These are phyloP conservation scores for Boletus pseudopeckii DNA, from an alignment of 768 basidiomycete species.

Conservation along the genomic window DNA sequence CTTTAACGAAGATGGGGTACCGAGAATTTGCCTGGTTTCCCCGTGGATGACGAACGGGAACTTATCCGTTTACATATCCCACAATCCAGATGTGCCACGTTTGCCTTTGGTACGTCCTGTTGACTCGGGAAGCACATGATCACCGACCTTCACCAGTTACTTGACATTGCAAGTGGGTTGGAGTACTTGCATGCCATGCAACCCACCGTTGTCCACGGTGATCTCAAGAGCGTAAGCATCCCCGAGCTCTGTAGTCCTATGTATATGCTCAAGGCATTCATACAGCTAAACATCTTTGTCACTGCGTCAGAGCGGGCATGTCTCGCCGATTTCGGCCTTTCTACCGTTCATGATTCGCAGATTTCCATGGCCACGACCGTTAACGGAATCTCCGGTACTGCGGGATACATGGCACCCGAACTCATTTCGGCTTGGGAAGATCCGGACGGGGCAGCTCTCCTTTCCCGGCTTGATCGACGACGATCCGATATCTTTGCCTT, in stretches of 20 bases:
- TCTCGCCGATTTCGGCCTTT: constrained; percentile 33
- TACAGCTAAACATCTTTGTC: constrained; percentile 30
- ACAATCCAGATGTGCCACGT: constrained; percentile 26
- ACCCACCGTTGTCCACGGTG: constrained; percentile 42
- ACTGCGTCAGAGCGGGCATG: constrained; percentile 25
- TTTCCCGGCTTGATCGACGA: constrained; percentile 22
- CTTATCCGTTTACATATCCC: constrained; percentile 28
- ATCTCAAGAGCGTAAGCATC: constrained; percentile 39
- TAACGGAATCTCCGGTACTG: constrained; percentile 18
- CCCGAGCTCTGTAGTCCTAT: not conserved
- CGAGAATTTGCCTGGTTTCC: constrained; percentile 20
- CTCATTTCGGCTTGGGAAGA: constrained; percentile 15
- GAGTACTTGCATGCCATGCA: constrained; percentile 37
- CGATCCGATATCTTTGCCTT: constrained; percentile 36
- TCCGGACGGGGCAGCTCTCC: constrained; percentile 4
- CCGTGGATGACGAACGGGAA: constrained; percentile 31
- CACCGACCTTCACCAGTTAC: constrained; percentile 27
- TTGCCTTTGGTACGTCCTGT: constrained; percentile 31
- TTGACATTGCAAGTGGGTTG: constrained; percentile 37
- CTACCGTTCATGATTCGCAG: constrained; percentile 17
- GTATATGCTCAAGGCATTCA: not conserved
- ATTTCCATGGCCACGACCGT: constrained; percentile 14
- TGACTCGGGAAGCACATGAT: not conserved
- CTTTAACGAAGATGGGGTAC: constrained; percentile 5
- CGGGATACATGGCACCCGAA: constrained; percentile 29